Conservation (phyloP, 2,329 filamentous ascomycete species). For the Trichoderma brevicompactum region DNA sequence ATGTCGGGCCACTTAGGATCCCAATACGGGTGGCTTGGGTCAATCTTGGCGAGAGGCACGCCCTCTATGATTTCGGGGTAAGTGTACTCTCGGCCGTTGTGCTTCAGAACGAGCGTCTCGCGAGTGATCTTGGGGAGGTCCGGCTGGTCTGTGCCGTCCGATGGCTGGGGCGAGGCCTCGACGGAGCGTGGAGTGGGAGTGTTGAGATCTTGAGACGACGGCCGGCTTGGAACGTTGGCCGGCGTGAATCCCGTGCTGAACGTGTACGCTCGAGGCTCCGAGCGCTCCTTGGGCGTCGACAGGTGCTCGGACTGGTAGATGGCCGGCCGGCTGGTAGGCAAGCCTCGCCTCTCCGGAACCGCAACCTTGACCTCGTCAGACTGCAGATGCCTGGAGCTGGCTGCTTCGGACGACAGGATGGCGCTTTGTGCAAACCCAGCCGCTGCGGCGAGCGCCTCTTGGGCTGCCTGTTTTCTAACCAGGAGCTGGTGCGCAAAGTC, state of each 20-base stretch:
- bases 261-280: slow-evolving; percentile 25
- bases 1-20: slow-evolving; percentile 57
- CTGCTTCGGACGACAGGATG: slow-evolving; percentile 1
- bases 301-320: slow-evolving; percentile 37
- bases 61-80: slow-evolving; percentile 58
- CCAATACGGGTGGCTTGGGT: slow-evolving; percentile 58
- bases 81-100: slow-evolving; percentile 56
- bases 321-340: slow-evolving; percentile 29
- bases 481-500: slow-evolving; percentile 2
- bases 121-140: slow-evolving; percentile 47
- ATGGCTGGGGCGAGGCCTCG: slow-evolving; percentile 38
- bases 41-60: slow-evolving; percentile 58
- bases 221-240: slow-evolving; percentile 39
- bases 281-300: slow-evolving; percentile 37
- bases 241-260: slow-evolving; percentile 39
- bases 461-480: slow-evolving; percentile 10
- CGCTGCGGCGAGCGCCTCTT: slow-evolving; percentile 21
- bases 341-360: neutral
- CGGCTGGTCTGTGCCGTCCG: slow-evolving; percentile 24
- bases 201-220: slow-evolving; percentile 38
- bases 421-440: slow-evolving; percentile 21
- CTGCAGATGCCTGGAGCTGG: neutral
- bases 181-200: slow-evolving; percentile 38
- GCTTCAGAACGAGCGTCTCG: slow-evolving; percentile 49
- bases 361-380: neutral